Evolutionary conservation across 768 basidiomycete species (phyloP).

Genomic region (Mycena vitilis): DNA sequence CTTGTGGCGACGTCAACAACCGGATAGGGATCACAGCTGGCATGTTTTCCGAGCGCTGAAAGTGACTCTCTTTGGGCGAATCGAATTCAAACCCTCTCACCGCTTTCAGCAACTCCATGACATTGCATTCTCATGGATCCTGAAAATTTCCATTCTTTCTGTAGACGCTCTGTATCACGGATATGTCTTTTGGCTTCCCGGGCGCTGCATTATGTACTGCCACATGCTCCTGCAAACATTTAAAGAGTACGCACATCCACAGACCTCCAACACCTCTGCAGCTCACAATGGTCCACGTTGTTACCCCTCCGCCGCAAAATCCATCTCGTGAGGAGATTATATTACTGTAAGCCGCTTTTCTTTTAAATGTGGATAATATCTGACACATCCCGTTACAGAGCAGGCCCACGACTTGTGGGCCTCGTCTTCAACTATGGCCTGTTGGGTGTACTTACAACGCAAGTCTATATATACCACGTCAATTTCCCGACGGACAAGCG

Average conservation of each 20-base stretch:
- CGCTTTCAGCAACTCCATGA: too few relatives aligned
- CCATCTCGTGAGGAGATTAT: constrained; percentile 30
- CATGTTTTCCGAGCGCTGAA: too few relatives aligned
- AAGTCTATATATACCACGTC: constrained; percentile 37
- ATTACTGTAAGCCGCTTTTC: constrained; percentile 26
- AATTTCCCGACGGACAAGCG: constrained; percentile 35
- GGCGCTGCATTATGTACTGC: background rate
- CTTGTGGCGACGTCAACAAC: too few relatives aligned
- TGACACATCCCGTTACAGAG: constrained; percentile 10
- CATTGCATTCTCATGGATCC: background rate
- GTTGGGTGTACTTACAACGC: constrained; percentile 36
- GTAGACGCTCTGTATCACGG: background rate
- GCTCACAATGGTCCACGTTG: constrained; percentile 18
- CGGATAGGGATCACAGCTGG: too few relatives aligned
- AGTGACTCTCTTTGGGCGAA: too few relatives aligned
- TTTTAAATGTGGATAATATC: background rate
- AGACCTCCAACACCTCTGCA: background rate
- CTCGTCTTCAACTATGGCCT: constrained; percentile 37
- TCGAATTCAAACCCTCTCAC: too few relatives aligned
- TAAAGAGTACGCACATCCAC: background rate
- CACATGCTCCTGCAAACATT: background rate
- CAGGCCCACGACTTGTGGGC: constrained; percentile 35
- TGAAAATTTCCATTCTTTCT: background rate
- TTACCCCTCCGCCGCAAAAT: constrained; percentile 29
- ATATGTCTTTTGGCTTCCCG: background rate